These are phyloP conservation scores for Pseudisothecium myosuroides DNA, from an alignment of 225 moss, liverwort and hornwort species.

Conservation along the genomic window DNA sequence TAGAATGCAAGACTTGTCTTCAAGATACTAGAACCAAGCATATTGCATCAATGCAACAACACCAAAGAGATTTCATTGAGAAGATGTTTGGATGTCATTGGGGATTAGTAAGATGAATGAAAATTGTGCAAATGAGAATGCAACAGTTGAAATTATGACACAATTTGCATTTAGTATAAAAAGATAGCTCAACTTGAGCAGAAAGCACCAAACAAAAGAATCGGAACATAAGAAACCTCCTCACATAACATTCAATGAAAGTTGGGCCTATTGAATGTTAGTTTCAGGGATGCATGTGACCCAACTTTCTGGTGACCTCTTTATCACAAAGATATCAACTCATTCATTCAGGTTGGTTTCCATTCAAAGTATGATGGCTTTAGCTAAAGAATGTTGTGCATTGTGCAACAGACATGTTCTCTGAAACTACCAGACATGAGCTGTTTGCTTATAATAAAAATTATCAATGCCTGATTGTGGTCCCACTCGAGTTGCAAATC, in stretches of 20 bases:
- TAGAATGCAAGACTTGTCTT: not conserved
- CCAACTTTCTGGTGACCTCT: not conserved
- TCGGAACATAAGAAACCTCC: not conserved
- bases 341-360: not conserved
- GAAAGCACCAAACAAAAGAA: not conserved
- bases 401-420: not conserved
- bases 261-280: not conserved
- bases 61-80: not conserved
- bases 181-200: not conserved
- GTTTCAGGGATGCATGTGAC: too few species aligned
- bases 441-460: not conserved
- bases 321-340: not conserved
- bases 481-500: conserved; percentile 14
- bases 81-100: not conserved
- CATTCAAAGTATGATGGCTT: not conserved
- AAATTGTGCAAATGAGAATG: not conserved
- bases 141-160: not conserved
- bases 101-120: not conserved
- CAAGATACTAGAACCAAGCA: not conserved
- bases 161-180: not conserved
- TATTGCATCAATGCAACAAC: not conserved
- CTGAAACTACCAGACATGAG: not conserved
- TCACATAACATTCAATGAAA: not conserved
- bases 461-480: not conserved
- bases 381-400: not conserved